These are phyloP conservation scores for Naganishia albida DNA, from an alignment of 1,284 basidiomycete genomes.

Conservation along the genomic window DNA sequence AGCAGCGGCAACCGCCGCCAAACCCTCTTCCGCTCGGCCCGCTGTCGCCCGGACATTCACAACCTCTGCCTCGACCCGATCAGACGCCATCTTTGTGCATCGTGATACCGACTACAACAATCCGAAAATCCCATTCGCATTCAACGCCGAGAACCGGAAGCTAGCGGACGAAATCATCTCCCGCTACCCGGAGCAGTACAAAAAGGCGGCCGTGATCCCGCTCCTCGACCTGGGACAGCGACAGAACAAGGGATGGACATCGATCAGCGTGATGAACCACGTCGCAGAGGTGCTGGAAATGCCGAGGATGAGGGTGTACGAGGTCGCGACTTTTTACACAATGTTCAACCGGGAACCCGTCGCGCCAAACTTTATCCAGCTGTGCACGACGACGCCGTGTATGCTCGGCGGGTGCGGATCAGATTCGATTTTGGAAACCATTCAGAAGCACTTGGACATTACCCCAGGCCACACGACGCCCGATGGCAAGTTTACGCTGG, in stretches of 20 bases:
- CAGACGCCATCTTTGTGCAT: constrained; percentile 59
- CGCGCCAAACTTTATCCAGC: constrained; percentile 91
- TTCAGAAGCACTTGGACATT: constrained; percentile 69
- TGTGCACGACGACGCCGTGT: constrained; percentile 98
- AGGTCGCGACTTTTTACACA: constrained; percentile 99
- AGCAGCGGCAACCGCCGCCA: constrained; percentile 36
- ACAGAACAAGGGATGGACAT: constrained; percentile 99
- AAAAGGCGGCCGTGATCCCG: constrained; percentile 96
- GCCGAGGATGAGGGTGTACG: constrained; percentile 98
- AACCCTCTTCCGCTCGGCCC: constrained; percentile 31
- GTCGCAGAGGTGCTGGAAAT: constrained; percentile 89
- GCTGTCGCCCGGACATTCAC: constrained; percentile 55
- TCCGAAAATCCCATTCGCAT: constrained; percentile 88
- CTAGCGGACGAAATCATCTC: constrained; percentile 85
- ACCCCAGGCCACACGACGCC: constrained; percentile 87
- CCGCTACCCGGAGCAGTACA: constrained; percentile 94
- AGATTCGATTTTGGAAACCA: constrained; percentile 82
- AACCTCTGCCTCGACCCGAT: constrained; percentile 63
- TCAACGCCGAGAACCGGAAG: constrained; percentile 77
- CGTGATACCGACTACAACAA: constrained; percentile 93
- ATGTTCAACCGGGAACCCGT: constrained; percentile 99
- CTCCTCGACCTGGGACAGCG: constrained; percentile 94
- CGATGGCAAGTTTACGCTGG: constrained; percentile 94
- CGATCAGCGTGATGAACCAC: constrained; percentile 98
- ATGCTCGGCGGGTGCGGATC: constrained; percentile 86